These are phyloP conservation scores for Naganishia vishniacii DNA, from an alignment of 768 basidiomycete species.

Conservation along the genomic window DNA sequence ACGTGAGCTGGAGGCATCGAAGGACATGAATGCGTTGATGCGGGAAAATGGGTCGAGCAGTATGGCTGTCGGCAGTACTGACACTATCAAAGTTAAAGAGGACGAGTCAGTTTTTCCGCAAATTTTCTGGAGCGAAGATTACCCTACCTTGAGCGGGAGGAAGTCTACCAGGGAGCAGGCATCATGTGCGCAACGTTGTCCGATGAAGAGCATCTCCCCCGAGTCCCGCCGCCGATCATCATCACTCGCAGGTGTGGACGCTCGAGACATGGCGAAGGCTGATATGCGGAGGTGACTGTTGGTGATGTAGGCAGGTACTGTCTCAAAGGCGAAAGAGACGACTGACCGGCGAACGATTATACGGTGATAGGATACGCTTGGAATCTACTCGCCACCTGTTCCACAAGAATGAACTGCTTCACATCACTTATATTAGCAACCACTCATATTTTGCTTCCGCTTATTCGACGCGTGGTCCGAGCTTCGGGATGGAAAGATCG, in stretches of 20 bases:
- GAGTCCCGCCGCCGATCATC: slow-evolving; percentile 19
- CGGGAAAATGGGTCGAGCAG: slow-evolving; percentile 46
- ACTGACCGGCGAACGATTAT: no score
- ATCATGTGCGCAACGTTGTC: slow-evolving; percentile 43
- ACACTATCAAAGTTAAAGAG: slow-evolving; percentile 33
- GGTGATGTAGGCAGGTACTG: background rate
- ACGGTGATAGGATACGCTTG: no score
- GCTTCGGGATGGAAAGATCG: no score
- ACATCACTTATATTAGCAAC: no score
- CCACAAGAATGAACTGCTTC: no score
- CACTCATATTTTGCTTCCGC: no score
- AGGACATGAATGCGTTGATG: slow-evolving; percentile 41
- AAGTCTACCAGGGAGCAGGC: slow-evolving; percentile 47
- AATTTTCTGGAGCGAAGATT: background rate
- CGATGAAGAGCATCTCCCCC: slow-evolving; percentile 46
- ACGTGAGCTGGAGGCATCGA: slow-evolving; percentile 40
- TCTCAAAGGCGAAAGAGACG: no score
- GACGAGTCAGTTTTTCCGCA: background rate
- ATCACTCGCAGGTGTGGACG: slow-evolving; percentile 11
- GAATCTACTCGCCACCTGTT: no score
- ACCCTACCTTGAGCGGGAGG: slow-evolving; percentile 43
- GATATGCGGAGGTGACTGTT: background rate
- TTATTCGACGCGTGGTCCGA: no score
- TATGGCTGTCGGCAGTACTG: slow-evolving; percentile 46
- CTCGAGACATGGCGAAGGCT: slow-evolving; percentile 1